Percentiles rank a stretch among this genome's conserved stretches.
phyloP scores from a whole-genome alignment of 352 stramenopile genomes.

The Phytophthora pseudosyringae region DNA sequence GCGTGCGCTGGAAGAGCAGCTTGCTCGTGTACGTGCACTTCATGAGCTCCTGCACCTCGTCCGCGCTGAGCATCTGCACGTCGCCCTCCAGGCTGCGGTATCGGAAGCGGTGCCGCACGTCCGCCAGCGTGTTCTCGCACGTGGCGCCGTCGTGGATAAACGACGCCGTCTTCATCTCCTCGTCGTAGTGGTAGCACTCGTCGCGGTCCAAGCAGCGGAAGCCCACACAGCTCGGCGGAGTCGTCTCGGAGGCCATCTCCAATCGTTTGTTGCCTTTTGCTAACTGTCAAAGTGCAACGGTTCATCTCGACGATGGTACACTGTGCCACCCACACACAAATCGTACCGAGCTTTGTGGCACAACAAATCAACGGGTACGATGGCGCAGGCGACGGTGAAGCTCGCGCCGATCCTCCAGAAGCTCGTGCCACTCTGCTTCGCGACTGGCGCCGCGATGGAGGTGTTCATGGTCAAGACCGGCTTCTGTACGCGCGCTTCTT shows the following conservation, averaged over 20 bases:
- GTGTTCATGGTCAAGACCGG: conserved; percentile 91
- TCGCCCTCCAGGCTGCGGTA: conserved; percentile 44
- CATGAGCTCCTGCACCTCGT: conserved; percentile 68
- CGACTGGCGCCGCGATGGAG: conserved; percentile 85
- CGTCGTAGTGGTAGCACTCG: conserved; percentile 64
- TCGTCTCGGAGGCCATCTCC: conserved; percentile 14
- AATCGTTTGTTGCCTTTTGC: conserved; percentile 13
- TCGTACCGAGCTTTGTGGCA: not conserved
- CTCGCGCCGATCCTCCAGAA: conserved; percentile 82
- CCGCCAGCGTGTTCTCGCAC: conserved; percentile 40
- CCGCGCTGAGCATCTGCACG: conserved; percentile 48
- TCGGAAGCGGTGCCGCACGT: conserved; percentile 44
- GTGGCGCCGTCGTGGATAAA: conserved; percentile 46
- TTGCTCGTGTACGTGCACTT: conserved; percentile 76
- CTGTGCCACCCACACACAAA: conserved; percentile 4
- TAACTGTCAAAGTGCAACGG: not conserved
- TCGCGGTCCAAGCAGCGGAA: conserved; percentile 71
- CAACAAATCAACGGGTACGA: conserved; percentile 2
- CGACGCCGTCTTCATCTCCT: conserved; percentile 38
- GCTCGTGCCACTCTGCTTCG: conserved; percentile 85
- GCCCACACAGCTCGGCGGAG: conserved; percentile 36
- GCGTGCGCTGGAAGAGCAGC: conserved; percentile 71
- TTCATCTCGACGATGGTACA: not conserved
- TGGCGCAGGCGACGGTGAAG: conserved; percentile 51
- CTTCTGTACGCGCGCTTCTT: conserved; percentile 67